A percentile compares a stretch with the other conserved stretches of the same genome.
These are phyloP conservation scores for Paradendryphiella salina DNA, from an alignment of 2,329 filamentous ascomycete genomes.

Conservation along the genomic window DNA sequence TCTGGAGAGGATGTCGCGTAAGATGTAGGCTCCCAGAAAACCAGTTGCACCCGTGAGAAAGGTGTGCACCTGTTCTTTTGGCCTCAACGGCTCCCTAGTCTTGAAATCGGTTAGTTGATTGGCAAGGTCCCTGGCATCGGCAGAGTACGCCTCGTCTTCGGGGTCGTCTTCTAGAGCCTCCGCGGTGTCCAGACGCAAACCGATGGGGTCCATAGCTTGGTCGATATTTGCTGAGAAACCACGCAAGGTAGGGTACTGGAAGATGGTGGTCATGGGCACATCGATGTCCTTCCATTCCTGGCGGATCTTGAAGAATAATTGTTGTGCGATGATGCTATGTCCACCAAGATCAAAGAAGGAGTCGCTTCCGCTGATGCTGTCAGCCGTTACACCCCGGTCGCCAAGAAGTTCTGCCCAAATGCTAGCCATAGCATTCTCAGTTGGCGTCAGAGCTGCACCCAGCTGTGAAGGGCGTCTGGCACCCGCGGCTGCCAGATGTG, in stretches of 20 bases:
- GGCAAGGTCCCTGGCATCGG: constrained; percentile 57
- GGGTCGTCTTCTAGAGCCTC: constrained; percentile 51
- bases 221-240: constrained; percentile 60
- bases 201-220: constrained; percentile 54
- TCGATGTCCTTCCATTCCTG: constrained; percentile 65
- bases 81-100: constrained; percentile 47
- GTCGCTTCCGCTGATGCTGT: constrained; percentile 65
- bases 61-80: constrained; percentile 58
- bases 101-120: constrained; percentile 51
- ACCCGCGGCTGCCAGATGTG: constrained; percentile 63
- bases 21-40: constrained; percentile 81
- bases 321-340: constrained; percentile 78
- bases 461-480: constrained; percentile 51
- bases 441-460: constrained; percentile 56
- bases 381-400: constrained; percentile 63
- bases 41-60: constrained; percentile 90
- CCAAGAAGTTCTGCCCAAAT: constrained; percentile 73
- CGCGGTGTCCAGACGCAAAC: constrained; percentile 49
- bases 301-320: constrained; percentile 73
- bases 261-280: constrained; percentile 71
- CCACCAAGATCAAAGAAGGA: constrained; percentile 81
- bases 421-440: constrained; percentile 67
- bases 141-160: constrained; percentile 57
- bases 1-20: constrained; percentile 72
- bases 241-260: constrained; percentile 65